Percentiles rank a stretch among this genome's conserved stretches.
These are phyloP conservation scores for Daldinia loculata DNA, from an alignment of 495 filamentous ascomycete species.

Conservation along the genomic window DNA sequence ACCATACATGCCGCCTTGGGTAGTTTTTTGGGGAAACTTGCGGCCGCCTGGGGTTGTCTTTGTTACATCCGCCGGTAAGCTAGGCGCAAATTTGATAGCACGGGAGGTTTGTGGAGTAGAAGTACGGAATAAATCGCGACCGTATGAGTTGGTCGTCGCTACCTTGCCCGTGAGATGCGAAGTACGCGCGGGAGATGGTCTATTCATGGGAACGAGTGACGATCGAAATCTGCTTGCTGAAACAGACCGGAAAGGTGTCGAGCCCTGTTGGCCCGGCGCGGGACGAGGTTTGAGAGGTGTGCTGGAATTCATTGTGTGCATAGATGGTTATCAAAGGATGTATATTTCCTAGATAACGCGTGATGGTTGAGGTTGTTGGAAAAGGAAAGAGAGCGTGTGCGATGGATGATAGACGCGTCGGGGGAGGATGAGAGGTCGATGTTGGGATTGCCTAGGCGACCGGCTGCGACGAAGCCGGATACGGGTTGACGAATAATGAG, in stretches of 20 bases:
- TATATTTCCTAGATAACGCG: constrained; percentile 22
- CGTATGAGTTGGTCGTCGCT: constrained; percentile 20
- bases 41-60: constrained; percentile 31
- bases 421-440: constrained; percentile 22
- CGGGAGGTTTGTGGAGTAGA: constrained; percentile 46
- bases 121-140: constrained; percentile 52
- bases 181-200: constrained; percentile 31
- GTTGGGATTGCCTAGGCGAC: constrained; percentile 23
- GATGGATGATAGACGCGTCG: constrained; percentile 37
- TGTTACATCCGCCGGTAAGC: constrained; percentile 41
- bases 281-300: constrained; percentile 46
- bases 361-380: constrained; percentile 10
- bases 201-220: constrained; percentile 43
- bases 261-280: constrained; percentile 44
- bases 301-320: constrained; percentile 35
- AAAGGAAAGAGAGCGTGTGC: constrained; percentile 6
- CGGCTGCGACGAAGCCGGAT: constrained; percentile 21
- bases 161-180: constrained; percentile 25
- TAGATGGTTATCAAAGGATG: neutral
- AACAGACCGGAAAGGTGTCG: constrained; percentile 46
- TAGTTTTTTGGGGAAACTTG: constrained; percentile 41
- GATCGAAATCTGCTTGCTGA: constrained; percentile 43
- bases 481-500: constrained; percentile 9
- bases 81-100: constrained; percentile 50
- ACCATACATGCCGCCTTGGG: constrained; percentile 48